Base-by-base conservation (phyloP, 345 rosid species). In the Populus alba region DNA sequence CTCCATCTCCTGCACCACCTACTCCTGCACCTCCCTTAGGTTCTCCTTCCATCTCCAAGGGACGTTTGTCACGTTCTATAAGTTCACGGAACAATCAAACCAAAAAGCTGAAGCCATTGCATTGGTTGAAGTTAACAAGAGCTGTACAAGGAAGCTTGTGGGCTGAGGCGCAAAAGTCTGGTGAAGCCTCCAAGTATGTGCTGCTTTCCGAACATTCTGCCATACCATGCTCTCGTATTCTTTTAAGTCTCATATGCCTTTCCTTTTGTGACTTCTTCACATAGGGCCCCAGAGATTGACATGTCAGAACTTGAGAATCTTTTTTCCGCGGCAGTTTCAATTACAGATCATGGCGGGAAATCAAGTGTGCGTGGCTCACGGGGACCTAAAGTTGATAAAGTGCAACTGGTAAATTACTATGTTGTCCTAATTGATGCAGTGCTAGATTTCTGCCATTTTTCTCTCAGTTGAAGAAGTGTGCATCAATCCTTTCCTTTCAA, bases 281-380 rank as follows among this genome's bases (percentile, higher is more conserved):
- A 15, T 71, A 95, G 98, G 90, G 94, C 97, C 88, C 97, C 94
- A 8, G 97, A 92, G 80, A 95, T 95, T 86, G 99, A 95, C 88
- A 91, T 93, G 87, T 89, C 91, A 72, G 99, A 95, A 83, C 95
- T 95, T 75, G 98, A 95, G 83, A 90, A 39, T 90, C 97, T 95
- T 72, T 95, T 95, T 86, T 87, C 97, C 35, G 95, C 94, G 29
- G 82, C 95, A 41, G 87, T 83, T 77, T 90, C 94, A 55, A 85
- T 68, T 81, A 55, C 87, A 81, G 93, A 89, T 72, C 80, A 72
- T 35, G 85, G 87, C 39, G 83, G 81, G 39, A 93, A 90, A 73
- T 76, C 88, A 53, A 80, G 84, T 62, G 74, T 22, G 7, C 85
- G 71, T 67, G 77, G 87, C 59, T 79, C 88, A 71, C 87, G 80